Evolutionary conservation across 1,139 yeast species (phyloP), one percentile per base, ranked within the genome.

Genomic region (Yamadazyma blattariae): DNA sequence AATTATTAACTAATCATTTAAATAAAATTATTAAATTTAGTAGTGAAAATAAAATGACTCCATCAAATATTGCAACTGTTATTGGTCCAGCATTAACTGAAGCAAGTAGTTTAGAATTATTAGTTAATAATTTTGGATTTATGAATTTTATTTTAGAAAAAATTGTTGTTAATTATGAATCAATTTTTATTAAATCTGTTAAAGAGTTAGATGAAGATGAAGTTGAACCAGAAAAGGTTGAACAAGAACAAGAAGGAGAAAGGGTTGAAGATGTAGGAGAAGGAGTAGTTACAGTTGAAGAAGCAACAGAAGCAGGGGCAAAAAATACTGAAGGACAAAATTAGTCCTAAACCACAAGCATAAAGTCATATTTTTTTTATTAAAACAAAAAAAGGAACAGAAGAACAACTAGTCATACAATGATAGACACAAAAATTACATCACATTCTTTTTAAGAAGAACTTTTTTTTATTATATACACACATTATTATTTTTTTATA

Each of bases 31-130:
- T 80, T 32, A 65, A 64, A 39, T 74, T 74, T 50, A 77, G 81
- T 35, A 79, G 70, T n/a, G 59, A 60, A 28, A 86, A 86, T 61
- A 77, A 80, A 51, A 86, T 86, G 95, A 84, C 82, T 41, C 74
- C 89, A 4, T 81, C 85, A 7, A 86, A 86, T 52, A 62, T 86
- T 50, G 92, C 95, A 9, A 86, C 89, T 38, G 95, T 86, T 15
- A 67, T 77, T 43, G 82, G 82, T 1, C 82, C 82, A 2, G 77
- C 80, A 5, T 66, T 77, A 36, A 74, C 79, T 3, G 82, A 77
- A 45, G 78, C 80, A n/a, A 67, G 77, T 45, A 61, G 57, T 30
- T 67, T 77, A 36, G 76, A 71, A 21, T 56, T 68, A n/a, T 59
- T 73, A 47, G 64, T 71, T 28, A 66, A 64, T 40, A 71, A 67